Evolutionary conservation across 2,329 filamentous ascomycete species (phyloP).

Genomic region (Mycosphaerella sp.): DNA sequence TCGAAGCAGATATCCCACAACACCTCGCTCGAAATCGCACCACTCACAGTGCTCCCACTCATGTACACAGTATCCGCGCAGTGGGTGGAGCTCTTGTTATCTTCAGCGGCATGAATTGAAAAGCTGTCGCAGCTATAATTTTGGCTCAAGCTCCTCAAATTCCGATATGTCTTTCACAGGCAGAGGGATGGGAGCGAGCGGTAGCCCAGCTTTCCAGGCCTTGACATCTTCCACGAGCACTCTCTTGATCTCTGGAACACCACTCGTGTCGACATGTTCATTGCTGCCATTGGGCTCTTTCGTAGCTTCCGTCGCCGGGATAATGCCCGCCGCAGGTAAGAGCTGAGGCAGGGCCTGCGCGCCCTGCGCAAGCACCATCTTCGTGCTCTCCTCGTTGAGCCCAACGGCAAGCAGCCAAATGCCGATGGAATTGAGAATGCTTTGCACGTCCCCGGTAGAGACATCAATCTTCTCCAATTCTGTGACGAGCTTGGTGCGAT

Average conservation of each 20-base stretch:
- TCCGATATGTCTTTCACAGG: slow-evolving; percentile 70
- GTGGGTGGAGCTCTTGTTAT: neutral
- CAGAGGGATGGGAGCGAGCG: slow-evolving; percentile 64
- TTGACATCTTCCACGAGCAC: slow-evolving; percentile 69
- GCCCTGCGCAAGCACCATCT: slow-evolving; percentile 45
- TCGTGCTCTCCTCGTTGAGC: slow-evolving; percentile 45
- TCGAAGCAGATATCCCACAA: slow-evolving; percentile 5
- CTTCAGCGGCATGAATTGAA: neutral
- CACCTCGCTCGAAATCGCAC: neutral
- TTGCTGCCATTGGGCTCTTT: slow-evolving; percentile 31
- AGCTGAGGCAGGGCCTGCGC: slow-evolving; percentile 44
- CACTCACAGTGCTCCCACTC: neutral
- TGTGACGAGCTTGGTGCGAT: slow-evolving; percentile 38
- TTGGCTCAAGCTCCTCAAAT: slow-evolving; percentile 79
- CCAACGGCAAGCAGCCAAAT: slow-evolving; percentile 37
- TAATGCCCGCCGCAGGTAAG: slow-evolving; percentile 29
- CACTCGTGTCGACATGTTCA: slow-evolving; percentile 31
- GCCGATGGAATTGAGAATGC: slow-evolving; percentile 41
- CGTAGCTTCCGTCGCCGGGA: slow-evolving; percentile 3
- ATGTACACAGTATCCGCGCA: neutral
- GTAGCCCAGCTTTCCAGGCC: slow-evolving; percentile 69
- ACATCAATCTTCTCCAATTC: slow-evolving; percentile 44
- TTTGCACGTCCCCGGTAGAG: slow-evolving; percentile 32
- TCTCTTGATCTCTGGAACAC: slow-evolving; percentile 45
- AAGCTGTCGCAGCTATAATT: slow-evolving; percentile 47